phyloP scores from a whole-genome alignment of 176 grass and related monocot species.

The Bolboschoenus planiculmis region DNA sequence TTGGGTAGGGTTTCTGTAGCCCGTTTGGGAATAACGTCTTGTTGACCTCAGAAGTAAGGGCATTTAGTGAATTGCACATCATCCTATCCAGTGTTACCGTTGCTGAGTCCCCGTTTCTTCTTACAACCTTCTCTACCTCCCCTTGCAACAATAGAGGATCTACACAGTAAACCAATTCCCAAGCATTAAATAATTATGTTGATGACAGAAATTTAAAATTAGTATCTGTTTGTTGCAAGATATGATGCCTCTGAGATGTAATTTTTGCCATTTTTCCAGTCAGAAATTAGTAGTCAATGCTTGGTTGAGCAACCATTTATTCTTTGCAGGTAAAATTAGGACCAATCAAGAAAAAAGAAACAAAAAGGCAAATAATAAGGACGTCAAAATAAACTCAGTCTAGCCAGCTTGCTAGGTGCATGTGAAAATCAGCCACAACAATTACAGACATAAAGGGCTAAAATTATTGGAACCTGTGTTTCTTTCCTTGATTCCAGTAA shows the following conservation, averaged over 20 bases:
- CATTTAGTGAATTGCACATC: slow-evolving; percentile 51
- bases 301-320: neutral
- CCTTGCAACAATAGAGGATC: slow-evolving; percentile 49
- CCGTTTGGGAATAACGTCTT: slow-evolving; percentile 50
- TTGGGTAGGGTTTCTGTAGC: slow-evolving; percentile 63
- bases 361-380: neutral
- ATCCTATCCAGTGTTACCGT: slow-evolving; percentile 50
- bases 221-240: neutral
- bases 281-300: neutral
- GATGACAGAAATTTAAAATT: neutral
- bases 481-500: slow-evolving; percentile 17
- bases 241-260: neutral
- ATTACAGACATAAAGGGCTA: neutral
- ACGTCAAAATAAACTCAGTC: neutral
- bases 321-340: neutral
- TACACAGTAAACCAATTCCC: slow-evolving; percentile 16
- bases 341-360: neutral
- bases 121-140: slow-evolving; percentile 66
- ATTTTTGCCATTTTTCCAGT: neutral
- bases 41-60: slow-evolving; percentile 46
- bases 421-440: neutral
- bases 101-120: slow-evolving; percentile 50
- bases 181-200: neutral
- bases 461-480: slow-evolving; percentile 11
- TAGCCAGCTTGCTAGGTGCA: neutral